phyloP scores from a whole-genome alignment of 345 rosid species.

The Angophora floribunda region DNA sequence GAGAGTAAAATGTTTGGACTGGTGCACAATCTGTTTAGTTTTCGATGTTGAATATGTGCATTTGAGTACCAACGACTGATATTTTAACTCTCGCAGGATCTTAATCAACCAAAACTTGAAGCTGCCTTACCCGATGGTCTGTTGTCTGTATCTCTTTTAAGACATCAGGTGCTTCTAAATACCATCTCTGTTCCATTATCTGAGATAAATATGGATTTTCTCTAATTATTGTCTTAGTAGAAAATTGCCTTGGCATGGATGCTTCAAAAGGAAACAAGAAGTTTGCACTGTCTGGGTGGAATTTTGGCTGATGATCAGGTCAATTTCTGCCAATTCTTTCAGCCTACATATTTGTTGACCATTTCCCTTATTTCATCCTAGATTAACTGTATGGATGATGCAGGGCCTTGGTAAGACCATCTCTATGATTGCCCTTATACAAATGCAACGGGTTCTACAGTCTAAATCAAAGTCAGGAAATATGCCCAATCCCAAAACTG shows the following conservation, averaged over 20 bases:
- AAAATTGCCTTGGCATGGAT: constrained; percentile 98
- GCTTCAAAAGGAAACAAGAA: constrained; percentile 88
- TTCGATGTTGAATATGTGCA: background rate
- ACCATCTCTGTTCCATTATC: background rate
- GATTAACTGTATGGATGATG: background rate
- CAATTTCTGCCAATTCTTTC: background rate
- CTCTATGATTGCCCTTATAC: constrained; percentile 90
- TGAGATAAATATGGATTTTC: background rate
- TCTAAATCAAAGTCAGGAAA: constrained; percentile 47
- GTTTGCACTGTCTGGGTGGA: constrained; percentile 82
- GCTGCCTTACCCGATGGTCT: constrained; percentile 64
- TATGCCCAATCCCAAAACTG: constrained; percentile 35
- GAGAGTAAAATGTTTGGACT: background rate
- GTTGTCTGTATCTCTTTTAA: constrained; percentile 74
- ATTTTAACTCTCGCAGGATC: constrained; percentile 36
- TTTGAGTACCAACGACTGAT: constrained; percentile 2
- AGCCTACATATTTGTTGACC: background rate
- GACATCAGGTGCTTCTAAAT: constrained; percentile 71
- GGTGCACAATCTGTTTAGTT: background rate
- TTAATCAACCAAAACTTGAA: constrained; percentile 81
- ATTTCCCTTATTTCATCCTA: background rate
- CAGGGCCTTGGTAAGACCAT: constrained; percentile 99
- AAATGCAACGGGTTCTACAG: constrained; percentile 52
- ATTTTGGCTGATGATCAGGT: constrained; percentile 99
- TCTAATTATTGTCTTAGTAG: constrained; percentile 29